Conservation (phyloP, 345 rosid species). For the Ceriops decandra region DNA sequence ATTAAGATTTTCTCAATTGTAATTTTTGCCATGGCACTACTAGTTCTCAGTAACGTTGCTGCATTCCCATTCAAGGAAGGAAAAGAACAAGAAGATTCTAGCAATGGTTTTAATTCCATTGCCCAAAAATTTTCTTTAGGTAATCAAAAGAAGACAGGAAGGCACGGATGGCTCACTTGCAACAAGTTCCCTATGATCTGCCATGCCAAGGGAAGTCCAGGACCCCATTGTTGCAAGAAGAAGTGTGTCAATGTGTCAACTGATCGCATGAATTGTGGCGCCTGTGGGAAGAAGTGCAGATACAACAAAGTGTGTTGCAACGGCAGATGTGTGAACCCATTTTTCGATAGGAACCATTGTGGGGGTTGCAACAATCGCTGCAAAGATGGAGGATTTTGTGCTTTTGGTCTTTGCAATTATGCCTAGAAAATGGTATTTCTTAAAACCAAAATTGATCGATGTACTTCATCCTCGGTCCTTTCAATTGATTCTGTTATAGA, state of each 20-base stretch:
- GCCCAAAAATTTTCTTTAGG: not conserved
- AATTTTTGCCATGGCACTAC: not conserved
- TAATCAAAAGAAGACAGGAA: constrained; percentile 3
- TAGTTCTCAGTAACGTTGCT: not conserved
- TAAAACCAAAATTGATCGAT: too few relatives aligned
- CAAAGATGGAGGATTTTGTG: constrained; percentile 27
- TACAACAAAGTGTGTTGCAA: constrained; percentile 36
- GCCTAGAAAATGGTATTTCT: constrained; percentile 8
- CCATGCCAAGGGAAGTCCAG: constrained; percentile 29
- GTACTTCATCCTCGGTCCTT: too few relatives aligned
- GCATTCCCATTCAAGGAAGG: not conserved
- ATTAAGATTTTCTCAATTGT: not conserved
- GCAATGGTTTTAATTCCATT: not conserved
- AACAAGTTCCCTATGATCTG: constrained; percentile 21
- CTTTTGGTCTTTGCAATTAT: constrained; percentile 40
- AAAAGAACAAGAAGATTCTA: not conserved
- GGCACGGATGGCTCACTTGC: not conserved
- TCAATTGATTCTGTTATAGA: too few relatives aligned
- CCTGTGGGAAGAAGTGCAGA: constrained; percentile 40
- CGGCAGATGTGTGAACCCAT: constrained; percentile 39
- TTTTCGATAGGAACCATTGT: constrained; percentile 25
- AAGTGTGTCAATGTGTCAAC: constrained; percentile 26
- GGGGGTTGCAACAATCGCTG: constrained; percentile 35
- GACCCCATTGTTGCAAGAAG: constrained; percentile 35
- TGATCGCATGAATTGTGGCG: constrained; percentile 36